Conservation (phyloP, 177 flowering plant species). For the Vitis hybrid region DNA sequence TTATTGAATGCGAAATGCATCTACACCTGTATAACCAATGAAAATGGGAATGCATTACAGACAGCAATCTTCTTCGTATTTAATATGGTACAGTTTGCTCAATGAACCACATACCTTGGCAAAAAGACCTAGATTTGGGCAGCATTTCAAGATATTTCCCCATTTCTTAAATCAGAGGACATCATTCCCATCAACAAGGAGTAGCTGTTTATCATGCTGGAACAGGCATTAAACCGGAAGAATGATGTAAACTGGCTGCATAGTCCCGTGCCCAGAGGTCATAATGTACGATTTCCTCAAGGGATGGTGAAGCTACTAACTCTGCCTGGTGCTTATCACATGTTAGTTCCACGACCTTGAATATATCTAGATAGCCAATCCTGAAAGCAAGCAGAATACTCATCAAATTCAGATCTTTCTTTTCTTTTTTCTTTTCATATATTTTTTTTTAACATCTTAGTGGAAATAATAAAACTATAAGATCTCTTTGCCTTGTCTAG, state of each 20-base stretch:
- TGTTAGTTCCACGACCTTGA: conserved; percentile 89
- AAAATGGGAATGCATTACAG: too few species aligned
- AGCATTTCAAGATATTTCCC: not conserved
- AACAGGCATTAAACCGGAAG: conserved; percentile 53
- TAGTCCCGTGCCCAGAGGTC: conserved; percentile 92
- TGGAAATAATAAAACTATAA: too few species aligned
- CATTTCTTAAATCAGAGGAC: not conserved
- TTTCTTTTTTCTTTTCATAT: too few species aligned
- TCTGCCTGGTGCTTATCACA: conserved; percentile 76
- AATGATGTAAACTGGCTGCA: conserved; percentile 53
- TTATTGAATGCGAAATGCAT: too few species aligned
- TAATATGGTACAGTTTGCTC: not conserved
- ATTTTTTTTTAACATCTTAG: too few species aligned
- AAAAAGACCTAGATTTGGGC: not conserved
- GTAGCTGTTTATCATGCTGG: conserved; percentile 37
- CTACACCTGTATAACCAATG: too few species aligned
- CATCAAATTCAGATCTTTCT: conserved; percentile 10
- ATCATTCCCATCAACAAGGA: not conserved
- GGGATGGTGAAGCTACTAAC: conserved; percentile 65
- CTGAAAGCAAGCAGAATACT: conserved; percentile 39
- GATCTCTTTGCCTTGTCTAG: too few species aligned
- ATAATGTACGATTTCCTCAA: conserved; percentile 87
- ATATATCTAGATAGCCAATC: conserved; percentile 87
- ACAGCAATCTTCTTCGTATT: not conserved
- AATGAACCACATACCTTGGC: not conserved